phyloP scores from a whole-genome alignment of 345 rosid species.

The Populus alba region DNA sequence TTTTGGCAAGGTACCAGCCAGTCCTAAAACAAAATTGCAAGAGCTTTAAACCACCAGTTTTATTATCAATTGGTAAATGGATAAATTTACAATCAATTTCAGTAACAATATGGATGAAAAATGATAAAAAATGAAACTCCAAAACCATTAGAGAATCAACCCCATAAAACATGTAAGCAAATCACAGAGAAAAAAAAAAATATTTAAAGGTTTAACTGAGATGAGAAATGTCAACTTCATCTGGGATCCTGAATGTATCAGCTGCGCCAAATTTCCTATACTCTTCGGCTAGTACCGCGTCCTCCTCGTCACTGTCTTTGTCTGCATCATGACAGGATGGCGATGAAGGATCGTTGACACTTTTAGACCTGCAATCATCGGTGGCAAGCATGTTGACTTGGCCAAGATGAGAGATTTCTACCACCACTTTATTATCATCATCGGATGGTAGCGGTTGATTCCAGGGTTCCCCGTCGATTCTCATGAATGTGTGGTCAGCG shows the following conservation, averaged over 20 bases:
- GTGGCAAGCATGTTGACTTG: conserved; percentile 93
- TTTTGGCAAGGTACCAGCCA: no score
- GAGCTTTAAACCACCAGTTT: no score
- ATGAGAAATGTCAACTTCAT: conserved; percentile 66
- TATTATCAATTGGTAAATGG: no score
- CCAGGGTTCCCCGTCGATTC: conserved; percentile 95
- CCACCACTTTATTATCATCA: conserved; percentile 66
- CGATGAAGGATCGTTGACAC: conserved; percentile 42
- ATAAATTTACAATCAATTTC: no score
- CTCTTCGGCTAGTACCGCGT: conserved; percentile 35
- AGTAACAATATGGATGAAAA: no score
- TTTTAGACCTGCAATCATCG: conserved; percentile 54
- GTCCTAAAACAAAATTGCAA: no score
- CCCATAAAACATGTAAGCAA: no score
- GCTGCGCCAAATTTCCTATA: conserved; percentile 86
- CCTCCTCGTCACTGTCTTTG: conserved; percentile 31
- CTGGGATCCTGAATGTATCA: conserved; percentile 80
- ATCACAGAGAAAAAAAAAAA: no score
- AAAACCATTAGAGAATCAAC: no score
- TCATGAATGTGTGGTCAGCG: conserved; percentile 70
- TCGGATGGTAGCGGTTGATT: conserved; percentile 66
- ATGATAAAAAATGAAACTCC: no score
- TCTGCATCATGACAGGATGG: conserved; percentile 27
- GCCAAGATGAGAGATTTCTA: conserved; percentile 81
- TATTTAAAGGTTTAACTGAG: conserved; percentile 43